Evolutionary conservation across 2,329 filamentous ascomycete species (phyloP).

Genomic region (Aspergillus costaricaensis): DNA sequence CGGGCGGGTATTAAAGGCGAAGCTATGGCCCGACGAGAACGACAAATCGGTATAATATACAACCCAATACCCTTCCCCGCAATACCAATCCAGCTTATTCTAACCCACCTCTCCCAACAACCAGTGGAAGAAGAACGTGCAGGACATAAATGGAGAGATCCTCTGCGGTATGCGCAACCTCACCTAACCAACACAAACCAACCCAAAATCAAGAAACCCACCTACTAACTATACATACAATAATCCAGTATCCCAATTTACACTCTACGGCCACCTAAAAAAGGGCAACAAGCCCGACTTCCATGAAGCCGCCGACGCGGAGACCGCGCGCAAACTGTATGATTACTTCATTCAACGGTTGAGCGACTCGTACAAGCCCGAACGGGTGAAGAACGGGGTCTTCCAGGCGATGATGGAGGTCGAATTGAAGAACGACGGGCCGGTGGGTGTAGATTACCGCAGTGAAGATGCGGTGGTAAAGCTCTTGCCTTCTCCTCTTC

Average conservation of each 20-base stretch:
- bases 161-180: conserved; percentile 72
- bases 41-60: conserved; percentile 60
- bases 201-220: neutral
- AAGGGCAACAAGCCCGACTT: conserved; percentile 97
- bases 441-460: conserved; percentile 64
- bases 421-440: conserved; percentile 81
- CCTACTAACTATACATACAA: neutral
- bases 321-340: conserved; percentile 79
- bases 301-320: conserved; percentile 77
- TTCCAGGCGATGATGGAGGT: conserved; percentile 99
- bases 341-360: conserved; percentile 79
- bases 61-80: neutral
- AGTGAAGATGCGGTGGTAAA: conserved; percentile 60
- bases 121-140: conserved; percentile 87
- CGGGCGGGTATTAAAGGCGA: conserved; percentile 83
- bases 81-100: conserved; percentile 3
- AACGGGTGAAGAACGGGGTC: conserved; percentile 87
- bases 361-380: conserved; percentile 67
- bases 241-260: conserved; percentile 86
- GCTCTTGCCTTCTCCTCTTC: conserved; percentile 32
- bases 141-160: conserved; percentile 86
- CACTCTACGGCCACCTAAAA: conserved; percentile 86
- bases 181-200: neutral
- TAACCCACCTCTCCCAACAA: neutral
- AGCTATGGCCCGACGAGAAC: conserved; percentile 82